Base-by-base conservation (phyloP, 768 basidiomycete species). In the Pholiota molesta region DNA sequence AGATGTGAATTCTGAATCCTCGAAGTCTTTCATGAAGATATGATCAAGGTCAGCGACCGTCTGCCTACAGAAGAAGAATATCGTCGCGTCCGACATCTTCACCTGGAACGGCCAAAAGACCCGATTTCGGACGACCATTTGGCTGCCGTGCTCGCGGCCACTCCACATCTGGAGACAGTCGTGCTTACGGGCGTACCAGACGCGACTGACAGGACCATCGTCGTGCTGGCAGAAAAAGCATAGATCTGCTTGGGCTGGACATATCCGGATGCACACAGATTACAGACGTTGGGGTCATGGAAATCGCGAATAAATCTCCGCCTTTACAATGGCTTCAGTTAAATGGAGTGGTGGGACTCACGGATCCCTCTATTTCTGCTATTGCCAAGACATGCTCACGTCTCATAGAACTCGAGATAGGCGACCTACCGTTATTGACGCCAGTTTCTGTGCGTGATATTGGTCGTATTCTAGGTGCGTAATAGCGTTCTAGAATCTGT, bases 391-490 rank as follows among this genome's bases (percentile, higher is more conserved):
- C 86, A 10, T 94, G 92, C 71, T 86, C 91, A 4, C 83, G 85
- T 62, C 85, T 97, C 26, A 78, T 90, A 57, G 95, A 96, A 73
- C 79, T 97, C 63, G 95, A 97, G 70, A 76, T 96, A 39, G 86
- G 77, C 68, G 83, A 83, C 68, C 86, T 94, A 62, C 83, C 85
- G 10, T 79, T 86, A 42, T 68, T 97, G 58, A 91, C 90, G 8
- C 83, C 85, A 6, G 71, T 82, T 51, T 87, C 92, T 0, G 80
- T 94, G 35, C 85, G 90, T 39, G 92, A 94, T 69, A 80, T 97
- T 90, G 95, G 83, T 81, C 83, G 31, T 92, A 87, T 74, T 90
- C 90, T 49, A 86, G 82, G 76, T 83, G 73, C 68, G 80, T 68
- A 61, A 57, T 59, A 44, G 9, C 28, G 39, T 19, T 55, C n/a